Evolutionary conservation across 2,329 filamentous ascomycete genomes (phyloP), one percentile per base, ranked within the genome.

Genomic region (Arachnomyces sp.): DNA sequence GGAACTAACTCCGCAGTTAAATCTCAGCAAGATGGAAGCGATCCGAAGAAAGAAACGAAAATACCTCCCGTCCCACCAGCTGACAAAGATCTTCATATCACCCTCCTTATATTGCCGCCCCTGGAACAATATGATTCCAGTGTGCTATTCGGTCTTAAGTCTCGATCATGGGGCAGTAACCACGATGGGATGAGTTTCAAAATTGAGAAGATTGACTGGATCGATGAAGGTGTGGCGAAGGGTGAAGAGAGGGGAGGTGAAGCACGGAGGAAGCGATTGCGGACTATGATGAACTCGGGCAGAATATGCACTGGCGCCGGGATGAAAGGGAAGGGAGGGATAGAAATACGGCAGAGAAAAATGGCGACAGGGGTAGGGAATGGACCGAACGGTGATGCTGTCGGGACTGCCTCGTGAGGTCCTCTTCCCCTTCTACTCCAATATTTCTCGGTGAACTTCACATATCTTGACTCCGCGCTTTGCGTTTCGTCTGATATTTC

Each of bases 121-220:
- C 68, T 98, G 3, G 74, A 86, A 47, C 79, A 78, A 45, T 98
- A 96, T 57, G 71, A 77, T 1, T 78, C 80, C 4, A 83, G 79
- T 0, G 83, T 83, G 1, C 76, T 86, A 32, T 87, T 84, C 54
- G 90, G 90, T 3, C 77, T 98, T 42, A 81, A 80, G 50, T 93
- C 86, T 49, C 79, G 88, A 18, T 78, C 83, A 44, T 95, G 88
- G 72, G 83, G 79, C 5, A 76, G 74, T 16, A 72, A 71, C 11
- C 88, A 95, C 55, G 88, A 94, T 51, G 89, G 89, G 2, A 77
- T 95, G 60, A 95, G 88, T 59, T 96, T 86, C 63, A 87, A 84
- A 73, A 77, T 98, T 35, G 73, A 80, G 45, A 78, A 80, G 38
- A 76, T 95, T 8, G 80, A 87, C 38, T 96, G 89, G 81, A 85